Evolutionary conservation across 805 yeast species (phyloP).

Genomic region (Saccharomycopsis sp.): DNA sequence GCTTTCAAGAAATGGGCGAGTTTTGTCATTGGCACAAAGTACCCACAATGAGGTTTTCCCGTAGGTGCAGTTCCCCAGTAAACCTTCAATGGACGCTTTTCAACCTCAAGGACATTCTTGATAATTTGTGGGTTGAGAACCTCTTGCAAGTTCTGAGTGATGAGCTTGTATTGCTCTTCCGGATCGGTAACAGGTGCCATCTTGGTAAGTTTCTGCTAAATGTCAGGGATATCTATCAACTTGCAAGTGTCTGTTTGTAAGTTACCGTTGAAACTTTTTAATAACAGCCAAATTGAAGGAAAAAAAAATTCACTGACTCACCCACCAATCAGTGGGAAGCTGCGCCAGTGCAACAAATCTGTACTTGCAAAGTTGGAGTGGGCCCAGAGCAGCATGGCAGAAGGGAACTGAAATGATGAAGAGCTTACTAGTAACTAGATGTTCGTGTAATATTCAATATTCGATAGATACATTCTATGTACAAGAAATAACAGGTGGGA

Average conservation of each 20-base stretch:
- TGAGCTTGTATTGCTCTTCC: slow-evolving; percentile 57
- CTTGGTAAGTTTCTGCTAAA: no score
- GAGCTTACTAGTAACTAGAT: no score
- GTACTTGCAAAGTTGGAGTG: no score
- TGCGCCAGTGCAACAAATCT: no score
- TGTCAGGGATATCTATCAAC: no score
- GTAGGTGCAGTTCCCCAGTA: slow-evolving; percentile 99
- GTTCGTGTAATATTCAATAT: no score
- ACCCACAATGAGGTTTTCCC: slow-evolving; percentile 97
- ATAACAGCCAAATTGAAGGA: neutral
- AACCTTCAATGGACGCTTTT: slow-evolving; percentile 72
- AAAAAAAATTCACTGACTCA: neutral
- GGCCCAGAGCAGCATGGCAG: no score
- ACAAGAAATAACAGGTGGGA: no score
- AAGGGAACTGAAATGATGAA: no score
- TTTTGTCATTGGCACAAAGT: slow-evolving; percentile 96
- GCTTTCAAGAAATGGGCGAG: slow-evolving; percentile 91
- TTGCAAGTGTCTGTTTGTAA: no score
- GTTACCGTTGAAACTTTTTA: no score
- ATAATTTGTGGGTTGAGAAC: slow-evolving; percentile 82
- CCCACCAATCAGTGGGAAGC: neutral
- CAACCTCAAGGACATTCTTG: slow-evolving; percentile 69
- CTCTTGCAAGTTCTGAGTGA: slow-evolving; percentile 85
- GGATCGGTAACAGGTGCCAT: slow-evolving; percentile 33
- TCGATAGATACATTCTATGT: no score